Base-by-base conservation (phyloP, 1,139 yeast genomes). In the Ogataea hybrid region DNA sequence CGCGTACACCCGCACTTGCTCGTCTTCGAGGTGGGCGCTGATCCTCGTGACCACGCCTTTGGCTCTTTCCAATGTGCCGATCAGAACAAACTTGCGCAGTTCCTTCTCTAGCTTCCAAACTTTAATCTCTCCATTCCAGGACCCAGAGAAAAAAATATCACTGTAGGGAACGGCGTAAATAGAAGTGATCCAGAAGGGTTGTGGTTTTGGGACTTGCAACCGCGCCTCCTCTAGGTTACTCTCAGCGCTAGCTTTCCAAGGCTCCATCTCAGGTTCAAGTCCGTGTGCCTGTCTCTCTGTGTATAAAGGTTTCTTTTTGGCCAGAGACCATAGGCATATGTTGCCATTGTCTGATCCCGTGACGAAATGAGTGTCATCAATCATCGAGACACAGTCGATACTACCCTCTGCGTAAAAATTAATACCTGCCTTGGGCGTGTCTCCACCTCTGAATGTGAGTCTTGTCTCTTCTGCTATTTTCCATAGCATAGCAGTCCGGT, bases 261-360 rank as follows among this genome's bases (percentile, higher is more conserved):
- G 63, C 1, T 65, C 53, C 31, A 77, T 59, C 29, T 64, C 64
- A 14, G 85, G 83, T 47, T 79, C 77, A 20, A 79, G 59, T 2
- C 97, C 98, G 64, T 92, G 98, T 4, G 92, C 84, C 37, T 72
- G 64, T 57, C 94, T 75, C 48, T 76, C 65, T 3, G 80, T 79
- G 61, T 65, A 81, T 28, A 86, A 64, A 7, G 98, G 95, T 65
- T 89, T 90, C 74, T 92, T 92, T 67, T 88, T 88, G 22, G 87
- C 82, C 47, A 85, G 68, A 6, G 96, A 81, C 98, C 98, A 92
- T 49, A 94, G 69, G 18, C 87, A 70, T 30, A 92, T 68, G 59
- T 80, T 85, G 34, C 98, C 98, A 59, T 90, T 92, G 62, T 94
- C 98, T 14, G 95, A 82, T 2, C 98, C 97, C 5, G 97, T 89